phyloP scores from a whole-genome alignment of 2,329 filamentous ascomycete species.

The Dactylellina cionopaga region DNA sequence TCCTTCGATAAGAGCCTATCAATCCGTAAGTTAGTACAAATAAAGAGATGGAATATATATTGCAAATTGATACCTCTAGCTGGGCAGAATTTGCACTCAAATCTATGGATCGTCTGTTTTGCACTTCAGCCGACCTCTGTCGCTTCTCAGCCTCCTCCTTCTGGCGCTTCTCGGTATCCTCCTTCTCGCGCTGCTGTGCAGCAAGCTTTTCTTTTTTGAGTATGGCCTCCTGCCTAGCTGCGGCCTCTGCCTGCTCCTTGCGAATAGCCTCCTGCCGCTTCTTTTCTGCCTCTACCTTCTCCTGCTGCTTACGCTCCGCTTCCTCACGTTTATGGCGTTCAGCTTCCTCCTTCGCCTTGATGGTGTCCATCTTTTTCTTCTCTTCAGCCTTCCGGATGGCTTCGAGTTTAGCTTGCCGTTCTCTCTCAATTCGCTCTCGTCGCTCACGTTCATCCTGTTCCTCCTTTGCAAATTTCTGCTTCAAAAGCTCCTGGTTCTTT shows the following conservation, averaged over 20 bases:
- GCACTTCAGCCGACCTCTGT: background rate
- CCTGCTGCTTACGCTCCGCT: background rate
- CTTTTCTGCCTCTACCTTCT: constrained; percentile 8
- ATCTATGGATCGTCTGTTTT: background rate
- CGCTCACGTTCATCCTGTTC: constrained; percentile 1
- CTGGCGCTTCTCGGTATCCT: background rate
- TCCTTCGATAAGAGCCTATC: constrained; percentile 14
- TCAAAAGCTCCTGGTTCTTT: background rate
- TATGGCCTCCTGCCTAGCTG: background rate
- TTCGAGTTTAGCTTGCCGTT: background rate
- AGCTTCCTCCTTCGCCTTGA: constrained; percentile 2
- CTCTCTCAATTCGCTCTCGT: background rate
- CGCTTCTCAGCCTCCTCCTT: background rate
- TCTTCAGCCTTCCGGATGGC: constrained; percentile 7
- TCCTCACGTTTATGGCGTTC: constrained; percentile 19
- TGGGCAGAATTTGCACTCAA: background rate
- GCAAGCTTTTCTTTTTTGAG: no score
- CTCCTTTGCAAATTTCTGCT: background rate
- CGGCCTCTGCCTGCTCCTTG: background rate
- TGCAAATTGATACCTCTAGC: constrained; percentile 30
- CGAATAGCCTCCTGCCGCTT: background rate
- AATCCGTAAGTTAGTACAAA: no score
- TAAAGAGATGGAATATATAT: no score
- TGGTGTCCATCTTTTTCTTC: constrained; percentile 3
- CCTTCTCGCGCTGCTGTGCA: background rate